These are phyloP conservation scores for Spergularia marina DNA, from an alignment of 148 eudicot genomes.

Conservation along the genomic window DNA sequence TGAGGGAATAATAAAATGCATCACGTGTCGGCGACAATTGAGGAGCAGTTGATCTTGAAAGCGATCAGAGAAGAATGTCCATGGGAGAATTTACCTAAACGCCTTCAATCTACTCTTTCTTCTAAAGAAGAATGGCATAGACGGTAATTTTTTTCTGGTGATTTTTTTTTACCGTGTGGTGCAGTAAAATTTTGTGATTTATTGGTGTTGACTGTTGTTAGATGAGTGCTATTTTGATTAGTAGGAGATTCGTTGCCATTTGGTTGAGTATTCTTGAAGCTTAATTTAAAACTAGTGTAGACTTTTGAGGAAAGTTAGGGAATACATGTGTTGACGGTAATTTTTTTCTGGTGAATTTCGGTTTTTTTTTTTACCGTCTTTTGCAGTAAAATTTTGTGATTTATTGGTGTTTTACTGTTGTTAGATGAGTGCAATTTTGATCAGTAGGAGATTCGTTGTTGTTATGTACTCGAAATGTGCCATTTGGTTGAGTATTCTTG, in stretches of 20 bases:
- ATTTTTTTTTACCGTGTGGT: background rate
- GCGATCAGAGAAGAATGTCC: conserved; percentile 80
- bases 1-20: conserved; percentile 40
- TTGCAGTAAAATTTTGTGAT: background rate
- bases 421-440: background rate
- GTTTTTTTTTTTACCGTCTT: background rate
- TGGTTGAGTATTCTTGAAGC: conserved; percentile 1
- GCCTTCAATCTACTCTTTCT: conserved; percentile 67
- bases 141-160: conserved; percentile 37
- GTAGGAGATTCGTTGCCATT: too few species aligned
- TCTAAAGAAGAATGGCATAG: conserved; percentile 96
- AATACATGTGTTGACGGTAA: conserved; percentile 42
- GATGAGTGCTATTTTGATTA: background rate
- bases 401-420: background rate
- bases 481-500: background rate
- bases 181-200: conserved; percentile 2
- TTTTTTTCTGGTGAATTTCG: background rate
- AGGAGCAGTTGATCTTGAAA: conserved; percentile 79
- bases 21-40: conserved; percentile 60
- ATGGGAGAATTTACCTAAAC: conserved; percentile 87
- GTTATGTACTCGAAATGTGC: background rate
- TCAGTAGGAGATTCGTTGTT: too few species aligned
- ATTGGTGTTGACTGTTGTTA: background rate
- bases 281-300: background rate
- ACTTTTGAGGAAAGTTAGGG: background rate